Evolutionary conservation across 306 rosid species (phyloP).

Genomic region (Carpinus fangiana): DNA sequence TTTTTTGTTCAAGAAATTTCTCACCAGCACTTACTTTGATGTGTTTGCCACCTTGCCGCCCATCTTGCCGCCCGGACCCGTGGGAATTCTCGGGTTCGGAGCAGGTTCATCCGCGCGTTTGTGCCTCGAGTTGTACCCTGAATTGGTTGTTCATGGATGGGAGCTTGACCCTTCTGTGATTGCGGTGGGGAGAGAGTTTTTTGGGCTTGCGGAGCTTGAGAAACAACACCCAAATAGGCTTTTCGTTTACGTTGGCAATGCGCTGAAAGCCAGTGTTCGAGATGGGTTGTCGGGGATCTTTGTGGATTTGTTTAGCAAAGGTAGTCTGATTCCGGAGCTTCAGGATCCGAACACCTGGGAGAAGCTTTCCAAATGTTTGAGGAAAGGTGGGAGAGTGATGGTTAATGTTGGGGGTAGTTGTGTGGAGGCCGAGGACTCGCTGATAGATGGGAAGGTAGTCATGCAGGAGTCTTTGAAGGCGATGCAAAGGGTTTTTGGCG

Average conservation of each 20-base stretch:
- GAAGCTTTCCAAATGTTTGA: conserved; percentile 59
- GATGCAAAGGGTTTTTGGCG: conserved; percentile 54
- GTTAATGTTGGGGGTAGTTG: conserved; percentile 95
- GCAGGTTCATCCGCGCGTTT: conserved; percentile 76
- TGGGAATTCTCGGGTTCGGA: conserved; percentile 84
- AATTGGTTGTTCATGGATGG: conserved; percentile 69
- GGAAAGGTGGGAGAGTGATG: conserved; percentile 83
- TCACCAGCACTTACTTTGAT: conserved; percentile 77
- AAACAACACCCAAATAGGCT: conserved; percentile 46
- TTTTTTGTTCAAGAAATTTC: conserved; percentile 51
- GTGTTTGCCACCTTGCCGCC: conserved; percentile 87
- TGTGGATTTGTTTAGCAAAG: conserved; percentile 73
- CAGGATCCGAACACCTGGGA: conserved; percentile 70
- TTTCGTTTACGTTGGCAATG: conserved; percentile 64
- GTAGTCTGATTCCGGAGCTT: conserved; percentile 77
- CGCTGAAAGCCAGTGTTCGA: conserved; percentile 45
- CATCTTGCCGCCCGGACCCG: conserved; percentile 68
- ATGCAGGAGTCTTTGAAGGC: conserved; percentile 74
- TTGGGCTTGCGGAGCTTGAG: conserved; percentile 59
- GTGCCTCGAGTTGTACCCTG: conserved; percentile 57
- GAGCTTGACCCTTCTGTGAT: conserved; percentile 86
- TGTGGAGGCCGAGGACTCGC: conserved; percentile 72
- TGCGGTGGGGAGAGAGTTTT: conserved; percentile 72
- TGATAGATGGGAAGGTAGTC: conserved; percentile 59
- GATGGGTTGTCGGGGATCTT: conserved; percentile 80